Conservation (phyloP, 2,329 filamentous ascomycete genomes). For the Phaeophleospora eucalypticola region DNA sequence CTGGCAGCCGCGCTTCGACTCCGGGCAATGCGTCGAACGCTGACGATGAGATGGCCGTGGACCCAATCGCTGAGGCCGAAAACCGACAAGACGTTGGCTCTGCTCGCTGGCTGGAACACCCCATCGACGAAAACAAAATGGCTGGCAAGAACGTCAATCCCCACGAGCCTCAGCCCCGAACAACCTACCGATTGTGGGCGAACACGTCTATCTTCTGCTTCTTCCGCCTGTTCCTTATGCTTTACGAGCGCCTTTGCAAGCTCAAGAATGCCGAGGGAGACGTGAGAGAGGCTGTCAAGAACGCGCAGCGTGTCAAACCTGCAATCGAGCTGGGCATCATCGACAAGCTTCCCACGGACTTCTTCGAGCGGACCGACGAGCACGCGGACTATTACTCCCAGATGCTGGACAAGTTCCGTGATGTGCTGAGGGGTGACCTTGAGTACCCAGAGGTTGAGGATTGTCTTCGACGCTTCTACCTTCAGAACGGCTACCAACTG, state of each 20-base stretch:
- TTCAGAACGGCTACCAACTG: slow-evolving; percentile 85
- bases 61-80: slow-evolving; percentile 21
- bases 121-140: slow-evolving; percentile 54
- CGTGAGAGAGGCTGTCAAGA: slow-evolving; percentile 68
- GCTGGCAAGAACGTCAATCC: slow-evolving; percentile 62
- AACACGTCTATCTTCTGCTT: slow-evolving; percentile 93
- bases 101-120: slow-evolving; percentile 61
- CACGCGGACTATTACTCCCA: slow-evolving; percentile 77
- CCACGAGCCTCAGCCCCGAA: slow-evolving; percentile 76
- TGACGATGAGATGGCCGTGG: slow-evolving; percentile 67
- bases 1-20: slow-evolving; percentile 81
- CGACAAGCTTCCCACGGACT: slow-evolving; percentile 68
- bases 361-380: slow-evolving; percentile 64
- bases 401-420: slow-evolving; percentile 79
- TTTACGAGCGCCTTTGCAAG: slow-evolving; percentile 78
- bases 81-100: slow-evolving; percentile 57
- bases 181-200: slow-evolving; percentile 83
- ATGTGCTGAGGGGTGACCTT: slow-evolving; percentile 75
- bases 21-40: slow-evolving; percentile 74
- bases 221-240: slow-evolving; percentile 85
- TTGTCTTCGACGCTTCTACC: slow-evolving; percentile 83
- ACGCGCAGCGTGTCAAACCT: slow-evolving; percentile 71
- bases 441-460: slow-evolving; percentile 85
- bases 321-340: slow-evolving; percentile 80
- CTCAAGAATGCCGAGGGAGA: slow-evolving; percentile 75